Base-by-base conservation (phyloP, 1,139 yeast species). In the Hansenula anomala region DNA sequence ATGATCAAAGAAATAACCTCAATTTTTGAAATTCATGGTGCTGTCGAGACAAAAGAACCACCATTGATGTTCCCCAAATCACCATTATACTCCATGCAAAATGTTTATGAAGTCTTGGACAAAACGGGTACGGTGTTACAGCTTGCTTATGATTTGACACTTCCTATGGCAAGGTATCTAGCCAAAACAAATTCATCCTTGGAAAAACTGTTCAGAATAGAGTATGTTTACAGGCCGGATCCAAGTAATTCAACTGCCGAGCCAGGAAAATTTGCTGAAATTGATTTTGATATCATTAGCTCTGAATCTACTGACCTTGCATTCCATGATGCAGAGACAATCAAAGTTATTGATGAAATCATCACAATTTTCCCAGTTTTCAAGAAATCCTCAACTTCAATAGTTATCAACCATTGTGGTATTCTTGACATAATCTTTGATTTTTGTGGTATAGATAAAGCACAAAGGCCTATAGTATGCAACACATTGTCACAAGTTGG, bases 101-200 rank as follows among this genome's bases (percentile, higher is more conserved):
- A 72, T 35, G 82, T 86, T 0, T 89, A 83, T 49, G 95, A 89
- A 50, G 75, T 92, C 1, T 64, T 94, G 44, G 97, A 92, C 54
- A 73, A 78, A 38, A 80, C 87, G 24, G 98, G 98, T 0, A 78
- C 90, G 0, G 92, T 92, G 7, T 63, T 94, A 26, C 95, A 89
- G 45, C 62, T 94, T 28, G 95, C 96, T 1, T 90, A 83, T 56
- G 98, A 92, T 56, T 66, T 90, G 45, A 84, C 95, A 0, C 63
- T 89, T 28, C 97, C 99, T 0, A 77, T 84, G 63, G 97, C 98
- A 0, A 67, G 98, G 47, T 71, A 78, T 38, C 61, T 92, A 26
- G 89, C 97, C 6, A 78, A 84, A 42, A 63, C 66, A 6, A 67
- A 69, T 16, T 67, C 83, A 31, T 59, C 70, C 5, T 63, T 80